Evolutionary conservation across 2,329 filamentous ascomycete genomes (phyloP), one percentile per base, ranked within the genome.

Genomic region (Podosphaera leucotricha): DNA sequence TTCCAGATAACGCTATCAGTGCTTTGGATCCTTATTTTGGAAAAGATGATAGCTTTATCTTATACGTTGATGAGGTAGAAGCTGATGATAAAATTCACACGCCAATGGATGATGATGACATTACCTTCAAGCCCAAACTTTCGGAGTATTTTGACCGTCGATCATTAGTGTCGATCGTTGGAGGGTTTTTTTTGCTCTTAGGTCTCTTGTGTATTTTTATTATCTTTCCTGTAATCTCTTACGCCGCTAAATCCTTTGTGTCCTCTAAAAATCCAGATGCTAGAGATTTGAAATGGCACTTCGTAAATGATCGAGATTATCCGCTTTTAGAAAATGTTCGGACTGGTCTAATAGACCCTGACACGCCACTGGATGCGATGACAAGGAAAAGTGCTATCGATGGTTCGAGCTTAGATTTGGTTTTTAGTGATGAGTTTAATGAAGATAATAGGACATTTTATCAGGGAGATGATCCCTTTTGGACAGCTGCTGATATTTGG

Each of bases 341-440:
- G 19, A 61, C 46, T 16, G 60, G 61, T 2, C 56, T 71, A 28
- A 66, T 72, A 36, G 69, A 72, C 49, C 65, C 64, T 1, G 64
- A 67, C 43, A 72, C 69, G 0, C 69, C 68, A 2, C 43, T 57
- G 3, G 55, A 52, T 28, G 68, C 61, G 15, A 65, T 58, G 55
- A 66, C 59, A 0, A 61, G 62, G 45, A 62, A 54, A 20, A 64
- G 65, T 10, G 57, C 53, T 2, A 55, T 66, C 20, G 60, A 66
- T 46, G 64, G 63, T 6, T 61, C 65, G 24, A 59, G 60, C 4
- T 57, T 67, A 26, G 60, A 63, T 11, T 53, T 72, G 2, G 67
- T 71, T 0, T 72, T 71, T 52, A 70, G 67, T 46, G 69, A 72
- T 46, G 69, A 72, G 48, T 72, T 72, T 56, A 71, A 70, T 47